phyloP scores from a whole-genome alignment of 345 rosid genomes.

The Hibiscus mutabilis region DNA sequence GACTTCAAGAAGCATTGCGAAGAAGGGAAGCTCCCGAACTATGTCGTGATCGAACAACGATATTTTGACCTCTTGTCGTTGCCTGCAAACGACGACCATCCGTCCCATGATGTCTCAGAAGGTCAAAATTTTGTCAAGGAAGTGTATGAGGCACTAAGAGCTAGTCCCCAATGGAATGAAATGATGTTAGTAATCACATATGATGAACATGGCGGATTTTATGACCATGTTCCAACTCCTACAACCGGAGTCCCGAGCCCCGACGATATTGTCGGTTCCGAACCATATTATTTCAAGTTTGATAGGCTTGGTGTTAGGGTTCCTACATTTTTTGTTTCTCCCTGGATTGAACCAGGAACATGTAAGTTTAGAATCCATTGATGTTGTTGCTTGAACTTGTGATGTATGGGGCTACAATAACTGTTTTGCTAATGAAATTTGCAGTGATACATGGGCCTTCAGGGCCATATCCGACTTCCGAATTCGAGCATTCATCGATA shows the following conservation, averaged over 20 bases:
- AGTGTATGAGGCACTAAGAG: constrained; percentile 45
- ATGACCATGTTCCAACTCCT: constrained; percentile 52
- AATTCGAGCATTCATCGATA: constrained; percentile 56
- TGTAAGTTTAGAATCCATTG: constrained; percentile 17
- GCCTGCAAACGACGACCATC: constrained; percentile 51
- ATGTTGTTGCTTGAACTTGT: not conserved
- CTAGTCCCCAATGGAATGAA: constrained; percentile 53
- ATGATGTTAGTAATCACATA: constrained; percentile 37
- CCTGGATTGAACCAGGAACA: constrained; percentile 53
- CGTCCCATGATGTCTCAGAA: constrained; percentile 47
- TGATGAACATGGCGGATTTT: constrained; percentile 58
- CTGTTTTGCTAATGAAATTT: not conserved
- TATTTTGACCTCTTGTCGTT: constrained; percentile 28
- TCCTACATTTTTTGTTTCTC: constrained; percentile 43
- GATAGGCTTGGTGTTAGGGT: constrained; percentile 57
- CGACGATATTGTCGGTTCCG: constrained; percentile 36
- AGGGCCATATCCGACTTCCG: constrained; percentile 41
- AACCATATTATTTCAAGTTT: constrained; percentile 44
- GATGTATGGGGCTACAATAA: too few relatives aligned
- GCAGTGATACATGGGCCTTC: constrained; percentile 41
- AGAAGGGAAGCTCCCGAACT: constrained; percentile 47
- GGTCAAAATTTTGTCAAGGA: constrained; percentile 50
- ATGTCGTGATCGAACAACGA: constrained; percentile 43
- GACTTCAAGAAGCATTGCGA: constrained; percentile 35
- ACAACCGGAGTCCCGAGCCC: constrained; percentile 43